These are phyloP conservation scores for Curvularia eragrostidis DNA, from an alignment of 2,329 filamentous ascomycete genomes.

Conservation along the genomic window DNA sequence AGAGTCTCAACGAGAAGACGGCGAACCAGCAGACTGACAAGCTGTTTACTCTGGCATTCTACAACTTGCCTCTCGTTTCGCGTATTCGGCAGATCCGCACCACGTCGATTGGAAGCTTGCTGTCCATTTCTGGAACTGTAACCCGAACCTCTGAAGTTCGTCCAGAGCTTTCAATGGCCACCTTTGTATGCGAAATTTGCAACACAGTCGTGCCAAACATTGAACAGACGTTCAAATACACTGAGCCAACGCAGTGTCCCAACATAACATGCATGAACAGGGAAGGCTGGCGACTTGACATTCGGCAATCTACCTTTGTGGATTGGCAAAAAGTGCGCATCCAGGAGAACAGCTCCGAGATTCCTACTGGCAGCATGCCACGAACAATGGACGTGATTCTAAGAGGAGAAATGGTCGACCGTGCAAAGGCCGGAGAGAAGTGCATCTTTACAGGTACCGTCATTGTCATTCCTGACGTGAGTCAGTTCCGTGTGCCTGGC, in stretches of 20 bases:
- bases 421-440: constrained; percentile 96
- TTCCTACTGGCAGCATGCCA: constrained; percentile 98
- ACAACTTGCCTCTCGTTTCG: constrained; percentile 88
- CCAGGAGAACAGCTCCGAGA: constrained; percentile 98
- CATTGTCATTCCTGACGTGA: constrained; percentile 96
- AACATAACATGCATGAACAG: constrained; percentile 88
- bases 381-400: constrained; percentile 97
- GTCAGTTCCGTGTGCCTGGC: constrained; percentile 89
- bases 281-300: constrained; percentile 93
- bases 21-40: constrained; percentile 96
- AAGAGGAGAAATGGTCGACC: constrained; percentile 95
- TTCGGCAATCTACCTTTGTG: constrained; percentile 94
- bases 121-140: constrained; percentile 96
- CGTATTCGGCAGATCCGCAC: constrained; percentile 86
- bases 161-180: constrained; percentile 88
- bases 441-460: constrained; percentile 96
- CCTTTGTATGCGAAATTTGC: constrained; percentile 90
- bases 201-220: constrained; percentile 85
- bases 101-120: constrained; percentile 86
- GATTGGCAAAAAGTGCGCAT: constrained; percentile 99
- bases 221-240: constrained; percentile 97
- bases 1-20: constrained; percentile 71
- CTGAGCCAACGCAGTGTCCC: constrained; percentile 93
- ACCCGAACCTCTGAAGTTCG: constrained; percentile 96
- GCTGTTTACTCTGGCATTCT: constrained; percentile 90